Base-by-base conservation (phyloP, 192 early-diverging fungal genomes). In the Lunasporangiospora selenospora region DNA sequence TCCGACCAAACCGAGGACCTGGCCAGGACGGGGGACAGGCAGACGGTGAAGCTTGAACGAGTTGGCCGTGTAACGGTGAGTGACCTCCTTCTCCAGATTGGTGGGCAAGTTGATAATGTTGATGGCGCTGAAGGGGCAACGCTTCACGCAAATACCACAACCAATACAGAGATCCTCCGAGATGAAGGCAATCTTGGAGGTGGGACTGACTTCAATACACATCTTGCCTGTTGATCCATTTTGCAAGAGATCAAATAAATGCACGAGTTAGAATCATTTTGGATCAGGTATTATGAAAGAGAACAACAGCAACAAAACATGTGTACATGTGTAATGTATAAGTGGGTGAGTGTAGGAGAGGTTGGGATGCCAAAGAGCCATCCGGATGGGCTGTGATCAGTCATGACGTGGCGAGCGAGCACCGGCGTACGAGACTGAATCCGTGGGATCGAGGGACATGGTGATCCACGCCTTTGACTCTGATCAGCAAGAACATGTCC, bases 11-110 rank as follows among this genome's bases (percentile, higher is more conserved):
- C 97, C 97, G 18, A 98, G 83, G 33, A 98, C 97, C 76, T 98
- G 95, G 4, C 97, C 97, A 52, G 97, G 95, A 55, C 97, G 82
- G 50, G 97, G 97, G 43, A 93, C 87, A 27, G 97, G 97, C 45
- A 98, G 83, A 65, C 95, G 83, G 81, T 98, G 97, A 34, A 98
- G 86, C 88, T 98, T 98, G 89, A 98, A 98, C 23, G 97, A 88
- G 80, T 98, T 98, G 56, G 95, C 91, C 30, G 90, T 89, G 77
- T 96, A 98, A 66, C 97, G 90, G 69, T 98, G 97, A 41, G 95
- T 98, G 27, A 94, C 95, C 69, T 97, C 88, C 69, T 87, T 91
- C 59, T 94, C 91, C 53, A 98, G 83, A 77, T 96, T 97, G 39
- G 95, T 95, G 36, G 97, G 97, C 80, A 98, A 77, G 80, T 98